phyloP scores from a whole-genome alignment of 805 yeast species.

The Lachancea lanzarotensis region DNA sequence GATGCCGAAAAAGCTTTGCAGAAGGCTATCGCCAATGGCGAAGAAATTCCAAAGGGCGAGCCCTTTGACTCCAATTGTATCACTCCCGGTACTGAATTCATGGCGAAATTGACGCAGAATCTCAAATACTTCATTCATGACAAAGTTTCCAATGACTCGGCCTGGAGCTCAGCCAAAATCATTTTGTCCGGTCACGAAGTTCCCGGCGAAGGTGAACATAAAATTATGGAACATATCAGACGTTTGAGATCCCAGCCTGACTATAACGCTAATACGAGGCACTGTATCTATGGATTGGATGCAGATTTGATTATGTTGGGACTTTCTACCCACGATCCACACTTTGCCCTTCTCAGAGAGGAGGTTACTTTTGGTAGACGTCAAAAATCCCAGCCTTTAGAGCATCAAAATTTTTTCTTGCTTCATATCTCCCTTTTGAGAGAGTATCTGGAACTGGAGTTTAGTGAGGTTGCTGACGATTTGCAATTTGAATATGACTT shows the following conservation, averaged over 20 bases:
- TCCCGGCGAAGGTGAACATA: slow-evolving; percentile 98
- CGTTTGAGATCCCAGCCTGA: slow-evolving; percentile 63
- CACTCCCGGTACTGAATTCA: slow-evolving; percentile 95
- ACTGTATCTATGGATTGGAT: slow-evolving; percentile 92
- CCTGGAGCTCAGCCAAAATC: slow-evolving; percentile 75
- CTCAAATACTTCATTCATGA: slow-evolving; percentile 83
- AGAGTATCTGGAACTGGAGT: slow-evolving; percentile 86
- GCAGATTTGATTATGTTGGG: slow-evolving; percentile 96
- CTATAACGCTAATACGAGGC: slow-evolving; percentile 76
- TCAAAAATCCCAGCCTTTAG: slow-evolving; percentile 43
- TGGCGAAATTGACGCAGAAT: slow-evolving; percentile 79
- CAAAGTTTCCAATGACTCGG: slow-evolving; percentile 77
- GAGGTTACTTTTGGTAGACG: slow-evolving; percentile 81
- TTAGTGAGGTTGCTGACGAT: slow-evolving; percentile 58
- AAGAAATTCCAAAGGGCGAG: slow-evolving; percentile 64
- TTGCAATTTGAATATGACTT: slow-evolving; percentile 67
- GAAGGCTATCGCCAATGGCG: slow-evolving; percentile 69
- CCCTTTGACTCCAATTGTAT: slow-evolving; percentile 90
- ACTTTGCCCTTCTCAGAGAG: slow-evolving; percentile 87
- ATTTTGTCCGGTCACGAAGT: slow-evolving; percentile 90
- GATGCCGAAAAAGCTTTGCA: slow-evolving; percentile 79
- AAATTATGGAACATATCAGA: slow-evolving; percentile 89
- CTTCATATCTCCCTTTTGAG: slow-evolving; percentile 82
- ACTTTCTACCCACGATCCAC: slow-evolving; percentile 89
- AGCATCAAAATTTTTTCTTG: slow-evolving; percentile 73